phyloP scores from a whole-genome alignment of 805 yeast genomes.

The Monosporozyma servazzii region DNA sequence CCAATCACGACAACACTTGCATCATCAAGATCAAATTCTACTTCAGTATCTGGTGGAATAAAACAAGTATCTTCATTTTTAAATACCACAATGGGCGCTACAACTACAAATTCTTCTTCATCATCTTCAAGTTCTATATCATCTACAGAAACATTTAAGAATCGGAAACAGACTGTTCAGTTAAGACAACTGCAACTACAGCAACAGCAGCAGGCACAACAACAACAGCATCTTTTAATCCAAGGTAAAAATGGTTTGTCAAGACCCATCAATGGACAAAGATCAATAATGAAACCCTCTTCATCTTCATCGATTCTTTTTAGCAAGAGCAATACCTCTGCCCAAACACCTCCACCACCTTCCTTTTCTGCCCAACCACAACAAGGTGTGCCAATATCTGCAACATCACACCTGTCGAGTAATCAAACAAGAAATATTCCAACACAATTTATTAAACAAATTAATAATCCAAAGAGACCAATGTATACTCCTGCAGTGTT shows the following conservation, averaged over 20 bases:
- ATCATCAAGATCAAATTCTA: background rate
- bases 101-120: background rate
- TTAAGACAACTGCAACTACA: slow-evolving; percentile 2
- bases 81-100: background rate
- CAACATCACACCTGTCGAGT: background rate
- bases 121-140: background rate
- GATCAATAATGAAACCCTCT: slow-evolving; percentile 1
- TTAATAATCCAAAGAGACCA: slow-evolving; percentile 76
- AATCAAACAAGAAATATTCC: background rate
- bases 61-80: slow-evolving; percentile 1
- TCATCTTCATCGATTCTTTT: slow-evolving; percentile 1
- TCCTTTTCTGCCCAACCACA: background rate
- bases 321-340: background rate
- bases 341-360: background rate
- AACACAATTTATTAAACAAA: slow-evolving; percentile 43
- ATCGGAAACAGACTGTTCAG: background rate
- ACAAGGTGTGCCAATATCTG: background rate
- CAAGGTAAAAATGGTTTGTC: background rate
- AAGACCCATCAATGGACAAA: background rate
- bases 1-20: background rate
- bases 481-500: slow-evolving; percentile 86
- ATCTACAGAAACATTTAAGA: background rate
- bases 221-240: background rate
- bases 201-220: slow-evolving; percentile 1
- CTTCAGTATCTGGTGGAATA: background rate